Conservation (phyloP, 495 filamentous ascomycete species). For the Penicillium mononematosum region DNA sequence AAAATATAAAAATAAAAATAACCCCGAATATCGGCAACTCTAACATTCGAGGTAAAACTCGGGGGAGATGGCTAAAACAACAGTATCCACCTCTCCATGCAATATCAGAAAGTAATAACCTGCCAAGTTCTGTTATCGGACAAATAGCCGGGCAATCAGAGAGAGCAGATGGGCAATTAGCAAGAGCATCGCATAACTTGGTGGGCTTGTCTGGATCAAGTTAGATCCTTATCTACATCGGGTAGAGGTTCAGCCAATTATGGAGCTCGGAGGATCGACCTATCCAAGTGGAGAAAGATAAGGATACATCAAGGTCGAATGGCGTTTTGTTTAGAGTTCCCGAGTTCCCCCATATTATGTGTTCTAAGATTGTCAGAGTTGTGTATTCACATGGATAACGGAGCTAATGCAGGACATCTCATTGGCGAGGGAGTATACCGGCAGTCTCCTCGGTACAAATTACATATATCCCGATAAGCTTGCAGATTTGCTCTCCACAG, state of each 20-base stretch:
- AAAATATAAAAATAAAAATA: background rate
- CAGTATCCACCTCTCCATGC: background rate
- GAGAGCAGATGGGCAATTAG: conserved; percentile 12
- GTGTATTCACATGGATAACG: background rate
- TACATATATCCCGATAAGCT: background rate
- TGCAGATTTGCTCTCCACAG: background rate
- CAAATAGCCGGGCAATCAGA: background rate
- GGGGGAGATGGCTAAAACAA: conserved; percentile 3
- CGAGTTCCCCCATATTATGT: background rate
- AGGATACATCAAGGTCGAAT: background rate
- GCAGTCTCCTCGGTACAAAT: background rate
- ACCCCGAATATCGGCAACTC: background rate
- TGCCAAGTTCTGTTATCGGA: background rate
- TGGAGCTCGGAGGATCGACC: too few relatives aligned
- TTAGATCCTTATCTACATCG: conserved; percentile 2
- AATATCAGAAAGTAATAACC: background rate
- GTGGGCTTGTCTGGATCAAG: background rate
- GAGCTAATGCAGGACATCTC: background rate
- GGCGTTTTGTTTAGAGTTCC: background rate
- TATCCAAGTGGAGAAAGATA: background rate
- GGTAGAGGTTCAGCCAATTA: too few relatives aligned
- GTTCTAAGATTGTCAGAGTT: background rate
- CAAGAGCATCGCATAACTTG: conserved; percentile 27
- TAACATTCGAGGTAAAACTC: background rate
- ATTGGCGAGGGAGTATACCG: background rate